Base-by-base conservation (phyloP, 306 rosid species). In the Pterocarpus santalinus region DNA sequence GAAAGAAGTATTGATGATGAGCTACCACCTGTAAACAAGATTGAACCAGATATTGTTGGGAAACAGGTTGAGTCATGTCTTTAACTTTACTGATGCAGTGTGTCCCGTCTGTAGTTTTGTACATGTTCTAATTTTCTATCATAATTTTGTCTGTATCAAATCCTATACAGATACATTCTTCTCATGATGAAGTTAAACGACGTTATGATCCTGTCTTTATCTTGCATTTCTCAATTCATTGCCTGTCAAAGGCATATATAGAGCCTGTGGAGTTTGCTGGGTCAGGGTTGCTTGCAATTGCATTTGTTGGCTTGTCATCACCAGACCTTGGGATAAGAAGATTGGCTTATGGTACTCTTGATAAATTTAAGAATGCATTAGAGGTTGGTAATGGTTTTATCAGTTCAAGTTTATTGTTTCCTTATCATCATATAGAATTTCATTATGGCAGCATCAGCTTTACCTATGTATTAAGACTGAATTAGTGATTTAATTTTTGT, bases 231-330 rank as follows among this genome's bases (percentile, higher is more conserved):
- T 88, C 99, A 36, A 79, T 91, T 80, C 87, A 90, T 79, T 80
- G 89, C 81, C 89, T 95, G 53, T 79, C 90, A 32, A 76, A 83
- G 76, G 94, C 89, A 13, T 85, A 83, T 82, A 85, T 93, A 83
- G 99, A 91, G 82, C 94, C 97, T 12, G 76, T 87, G 82, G 99
- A 95, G 82, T 89, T 93, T 85, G 94, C 97, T 80, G 79, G 89
- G 61, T 80, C 92, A 88, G 94, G 99, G 49, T 90, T 95, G 88
- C 99, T 95, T 76, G 97, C 95, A 64, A 79, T 95, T 78, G 91
- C 95, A 51, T 91, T 95, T 80, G 86, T 88, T 70, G 83, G 97
- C 83, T 78, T 95, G 89, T 91, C 99, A 83, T 93, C 99, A 74
- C 86, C 91, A 39, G 87, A 91, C 68, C 77, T 63, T 3, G 89